Base-by-base conservation (phyloP, 768 basidiomycete genomes). In the Pholiota molesta region DNA sequence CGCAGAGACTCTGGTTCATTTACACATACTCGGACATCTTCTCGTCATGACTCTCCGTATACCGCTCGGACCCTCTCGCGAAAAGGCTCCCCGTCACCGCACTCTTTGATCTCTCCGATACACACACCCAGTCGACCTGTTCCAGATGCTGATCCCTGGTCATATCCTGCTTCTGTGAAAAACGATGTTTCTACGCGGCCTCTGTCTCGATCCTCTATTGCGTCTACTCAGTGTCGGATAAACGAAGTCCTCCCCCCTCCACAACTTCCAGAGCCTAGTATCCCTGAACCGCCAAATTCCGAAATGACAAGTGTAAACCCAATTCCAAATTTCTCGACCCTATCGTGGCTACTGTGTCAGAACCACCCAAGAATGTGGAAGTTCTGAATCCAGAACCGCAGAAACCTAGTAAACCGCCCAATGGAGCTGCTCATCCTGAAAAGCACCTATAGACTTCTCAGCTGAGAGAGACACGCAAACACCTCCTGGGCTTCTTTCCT, bases 171-270 rank as follows among this genome's bases (percentile, higher is more conserved):
- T 33, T 44, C 60, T 55, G 47, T 59, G 23, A 66, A 65, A 63
- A 53, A 57, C 19, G 64, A 62, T 33, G 54, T 53, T 23, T 61
- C 63, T 35, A 52, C 65, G 26, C 64, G 82, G 66, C 83, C 83
- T 42, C 73, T 75, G 39, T 86, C 86, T 63, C 82, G 82, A 52
- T 87, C 86, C 14, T 85, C 84, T 47, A 82, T 82, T 65, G 82
- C 81, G n/a, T 87, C 87, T 57, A 78, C 81, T 28, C 77, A 76
- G 74, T 70, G 56, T 84, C 83, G 64, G 75, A 79, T 61, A 72
- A 71, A 67, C 72, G 69, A 59, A 72, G 74, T 49, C 68, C 73
- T 40, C 53, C 57, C 23, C 62, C 53, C 64, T 2, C 67, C 60
- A 42, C 55, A 57, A 5, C 63, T 61, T 62, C 58, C 62, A 49